Evolutionary conservation across 1,284 basidiomycete genomes (phyloP), one percentile per base, ranked within the genome.

Genomic region (Spongispora temasekensis): DNA sequence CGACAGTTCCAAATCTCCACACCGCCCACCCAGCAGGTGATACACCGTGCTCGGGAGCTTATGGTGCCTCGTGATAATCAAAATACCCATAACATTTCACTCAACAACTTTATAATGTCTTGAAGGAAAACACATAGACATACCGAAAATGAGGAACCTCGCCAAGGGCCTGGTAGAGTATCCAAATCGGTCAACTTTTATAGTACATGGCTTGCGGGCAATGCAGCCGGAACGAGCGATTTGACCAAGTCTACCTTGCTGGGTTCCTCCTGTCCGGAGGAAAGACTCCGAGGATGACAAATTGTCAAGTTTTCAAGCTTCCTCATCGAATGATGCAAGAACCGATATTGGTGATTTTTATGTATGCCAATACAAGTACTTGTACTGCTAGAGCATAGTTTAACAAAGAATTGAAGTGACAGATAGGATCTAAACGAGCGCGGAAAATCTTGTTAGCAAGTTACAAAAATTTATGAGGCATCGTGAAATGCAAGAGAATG

Each of bases 121-220:
- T 2, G 13, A 19, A 56, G 54, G 21, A 15, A 48, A 56, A 37
- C n/a, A n/a, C n/a, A 57, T 15, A 10, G 34, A 65, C 76, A 37
- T 56, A 86, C 86, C 82, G 76, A 61, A 87, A 88, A 66, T 86
- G 83, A 10, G 86, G 79, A 57, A 81, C 79, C 62, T 88, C 86
- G 25, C 87, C 87, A 6, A 89, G 75, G 7, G 79, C 77, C 67
- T 85, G 82, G 86, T 79, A 23, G 85, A 86, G 69, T 84, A 89
- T 2, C 86, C 86, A 67, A 88, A 88, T 19, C 81, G 79, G 58
- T 88, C 85, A 5, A 89, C 81, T 55, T 76, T 76, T 59, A 89
- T 77, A 88, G 68, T 34, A 88, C 76, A 61, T 85, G 80, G 68
- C 84, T 78, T n/a, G 69, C 58, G 21, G 78, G 79, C 30, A 79